Evolutionary conservation across 305 asterid species (phyloP).

Genomic region (Salvia sclarea): DNA sequence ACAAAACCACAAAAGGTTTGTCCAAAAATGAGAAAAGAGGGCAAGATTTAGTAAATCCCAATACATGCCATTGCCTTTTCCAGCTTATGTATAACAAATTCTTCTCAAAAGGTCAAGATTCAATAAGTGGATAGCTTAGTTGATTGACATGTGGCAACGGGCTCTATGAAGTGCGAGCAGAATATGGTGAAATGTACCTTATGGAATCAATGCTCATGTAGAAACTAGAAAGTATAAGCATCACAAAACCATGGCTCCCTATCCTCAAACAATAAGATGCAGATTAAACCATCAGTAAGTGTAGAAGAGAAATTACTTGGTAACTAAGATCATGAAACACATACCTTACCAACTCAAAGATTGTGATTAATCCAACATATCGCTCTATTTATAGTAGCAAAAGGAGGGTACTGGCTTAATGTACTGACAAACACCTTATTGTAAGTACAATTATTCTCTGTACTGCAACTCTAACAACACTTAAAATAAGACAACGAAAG

Average conservation of each 20-base stretch:
- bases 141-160: background rate
- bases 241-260: background rate
- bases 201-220: conserved; percentile 1
- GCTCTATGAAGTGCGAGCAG: background rate
- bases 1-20: conserved; percentile 10
- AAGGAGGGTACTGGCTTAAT: background rate
- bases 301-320: background rate
- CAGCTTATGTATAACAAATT: background rate
- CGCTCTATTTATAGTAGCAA: conserved; percentile 20
- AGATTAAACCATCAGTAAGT: conserved; percentile 6
- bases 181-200: conserved; percentile 18
- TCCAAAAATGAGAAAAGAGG: background rate
- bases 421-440: background rate
- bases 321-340: conserved; percentile 11
- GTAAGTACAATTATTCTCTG: conserved; percentile 25
- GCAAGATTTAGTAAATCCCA: background rate
- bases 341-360: background rate
- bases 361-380: background rate
- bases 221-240: background rate
- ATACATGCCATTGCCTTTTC: background rate
- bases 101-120: background rate
- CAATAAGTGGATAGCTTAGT: background rate
- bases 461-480: conserved; percentile 12
- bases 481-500: background rate
- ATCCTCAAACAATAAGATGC: background rate